Percentiles rank a stretch among this genome's conserved stretches.
Conservation (phyloP, 2,329 filamentous ascomycete genomes). For the Chrysoporthe austroafricana region DNA sequence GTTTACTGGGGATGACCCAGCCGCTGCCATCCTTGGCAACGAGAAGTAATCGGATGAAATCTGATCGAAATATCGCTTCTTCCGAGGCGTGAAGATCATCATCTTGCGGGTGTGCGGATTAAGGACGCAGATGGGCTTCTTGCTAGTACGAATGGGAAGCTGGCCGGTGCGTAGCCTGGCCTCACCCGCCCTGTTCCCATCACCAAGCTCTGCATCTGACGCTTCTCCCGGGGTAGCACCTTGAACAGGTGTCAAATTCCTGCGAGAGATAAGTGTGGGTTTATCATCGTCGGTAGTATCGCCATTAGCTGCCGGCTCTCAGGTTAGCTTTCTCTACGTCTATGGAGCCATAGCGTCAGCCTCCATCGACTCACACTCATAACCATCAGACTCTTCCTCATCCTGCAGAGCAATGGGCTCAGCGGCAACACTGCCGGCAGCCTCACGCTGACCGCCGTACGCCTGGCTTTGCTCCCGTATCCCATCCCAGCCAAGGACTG, state of each 20-base stretch:
- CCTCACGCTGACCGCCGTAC: not conserved
- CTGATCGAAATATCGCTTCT: conserved; percentile 41
- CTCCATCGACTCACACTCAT: conserved; percentile 59
- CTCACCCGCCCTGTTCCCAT: not conserved
- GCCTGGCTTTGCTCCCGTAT: not conserved
- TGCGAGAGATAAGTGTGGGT: conserved; percentile 54
- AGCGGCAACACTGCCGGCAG: not conserved
- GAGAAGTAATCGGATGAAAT: conserved; percentile 53
- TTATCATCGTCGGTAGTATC: conserved; percentile 66
- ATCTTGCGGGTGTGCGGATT: conserved; percentile 63
- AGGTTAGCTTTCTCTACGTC: conserved; percentile 43
- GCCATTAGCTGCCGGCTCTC: conserved; percentile 53
- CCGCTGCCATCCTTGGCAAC: conserved; percentile 34
- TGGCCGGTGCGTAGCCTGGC: conserved; percentile 10
- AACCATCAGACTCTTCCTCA: conserved; percentile 49
- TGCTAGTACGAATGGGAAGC: conserved; percentile 48
- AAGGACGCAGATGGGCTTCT: conserved; percentile 62
- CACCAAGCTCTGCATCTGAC: conserved; percentile 53
- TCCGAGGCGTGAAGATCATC: conserved; percentile 65
- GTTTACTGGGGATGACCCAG: not conserved
- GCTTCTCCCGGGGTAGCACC: conserved; percentile 19
- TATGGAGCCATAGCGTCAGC: conserved; percentile 17
- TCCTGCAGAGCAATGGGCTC: conserved; percentile 6
- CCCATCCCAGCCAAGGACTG: not conserved
- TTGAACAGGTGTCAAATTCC: conserved; percentile 36